Evolutionary conservation across 1,284 basidiomycete species (phyloP).

Genomic region (Tilletia indica): DNA sequence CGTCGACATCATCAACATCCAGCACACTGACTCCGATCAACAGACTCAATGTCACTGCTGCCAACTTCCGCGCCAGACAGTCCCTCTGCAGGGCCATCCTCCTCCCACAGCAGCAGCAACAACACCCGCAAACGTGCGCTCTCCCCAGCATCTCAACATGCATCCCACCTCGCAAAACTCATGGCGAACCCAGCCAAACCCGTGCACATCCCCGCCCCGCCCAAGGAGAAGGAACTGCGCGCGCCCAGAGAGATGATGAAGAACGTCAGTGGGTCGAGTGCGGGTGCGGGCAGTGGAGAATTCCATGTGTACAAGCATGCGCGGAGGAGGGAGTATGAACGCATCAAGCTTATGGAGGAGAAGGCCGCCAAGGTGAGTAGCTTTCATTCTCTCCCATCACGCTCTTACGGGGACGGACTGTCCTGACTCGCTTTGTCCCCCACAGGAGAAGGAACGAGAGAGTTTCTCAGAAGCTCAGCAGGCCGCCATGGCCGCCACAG

Average conservation of each 20-base stretch:
- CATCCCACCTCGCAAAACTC: slow-evolving; percentile 41
- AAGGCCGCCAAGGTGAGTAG: slow-evolving; percentile 69
- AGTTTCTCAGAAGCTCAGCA: slow-evolving; percentile 9
- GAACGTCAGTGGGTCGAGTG: slow-evolving; percentile 59
- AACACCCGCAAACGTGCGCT: background rate
- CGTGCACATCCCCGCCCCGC: slow-evolving; percentile 32
- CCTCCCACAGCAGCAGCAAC: no score
- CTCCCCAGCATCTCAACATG: slow-evolving; percentile 46
- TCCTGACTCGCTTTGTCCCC: background rate
- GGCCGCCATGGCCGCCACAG: slow-evolving; percentile 1
- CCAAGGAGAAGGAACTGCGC: slow-evolving; percentile 36
- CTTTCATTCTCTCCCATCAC: background rate
- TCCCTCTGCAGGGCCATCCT: no score
- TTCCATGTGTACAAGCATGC: slow-evolving; percentile 94
- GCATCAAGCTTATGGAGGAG: slow-evolving; percentile 86
- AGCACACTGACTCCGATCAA: background rate
- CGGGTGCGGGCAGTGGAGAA: slow-evolving; percentile 55
- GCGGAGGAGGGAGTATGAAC: slow-evolving; percentile 88
- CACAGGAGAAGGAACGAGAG: slow-evolving; percentile 29
- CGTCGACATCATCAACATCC: background rate
- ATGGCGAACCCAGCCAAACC: slow-evolving; percentile 44
- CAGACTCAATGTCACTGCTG: no score
- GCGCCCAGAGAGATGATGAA: slow-evolving; percentile 70
- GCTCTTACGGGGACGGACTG: background rate
- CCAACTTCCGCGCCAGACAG: background rate